Conservation (phyloP, 2,329 filamentous ascomycete species). For the Myriosclerotinia duriaeana region DNA sequence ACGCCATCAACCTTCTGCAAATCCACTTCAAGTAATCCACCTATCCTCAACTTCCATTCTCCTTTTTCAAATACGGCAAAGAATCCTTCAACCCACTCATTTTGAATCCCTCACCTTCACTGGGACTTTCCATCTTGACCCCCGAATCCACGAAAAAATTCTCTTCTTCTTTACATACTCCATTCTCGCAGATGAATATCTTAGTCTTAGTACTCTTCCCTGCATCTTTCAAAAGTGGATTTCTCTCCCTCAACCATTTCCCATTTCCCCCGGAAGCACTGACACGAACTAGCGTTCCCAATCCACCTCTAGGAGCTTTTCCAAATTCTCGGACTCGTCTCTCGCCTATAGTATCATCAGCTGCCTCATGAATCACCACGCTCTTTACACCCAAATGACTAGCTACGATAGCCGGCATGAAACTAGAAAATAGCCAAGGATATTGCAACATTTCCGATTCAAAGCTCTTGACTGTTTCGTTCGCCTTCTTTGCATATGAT, state of each 20-base stretch:
- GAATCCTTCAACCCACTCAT: slow-evolving; percentile 7
- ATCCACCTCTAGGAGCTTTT: slow-evolving; percentile 36
- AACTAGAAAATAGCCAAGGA: slow-evolving; percentile 83
- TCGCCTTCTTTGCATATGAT: slow-evolving; percentile 62
- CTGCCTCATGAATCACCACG: slow-evolving; percentile 48
- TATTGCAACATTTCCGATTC: slow-evolving; percentile 90
- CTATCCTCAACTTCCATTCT: background rate
- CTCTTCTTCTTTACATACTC: slow-evolving; percentile 46
- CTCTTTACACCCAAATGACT: slow-evolving; percentile 65
- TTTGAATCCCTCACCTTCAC: background rate
- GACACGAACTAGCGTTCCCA: slow-evolving; percentile 34
- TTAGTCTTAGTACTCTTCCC: slow-evolving; percentile 43
- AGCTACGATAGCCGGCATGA: slow-evolving; percentile 74
- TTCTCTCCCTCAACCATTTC: slow-evolving; percentile 52
- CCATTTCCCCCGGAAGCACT: slow-evolving; percentile 29
- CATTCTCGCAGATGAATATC: slow-evolving; percentile 49
- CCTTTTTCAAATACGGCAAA: background rate
- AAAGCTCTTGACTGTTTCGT: slow-evolving; percentile 78
- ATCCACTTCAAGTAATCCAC: background rate
- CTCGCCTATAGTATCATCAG: slow-evolving; percentile 22
- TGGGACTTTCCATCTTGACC: background rate
- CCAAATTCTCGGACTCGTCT: slow-evolving; percentile 41
- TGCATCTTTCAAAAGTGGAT: slow-evolving; percentile 43
- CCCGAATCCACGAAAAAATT: slow-evolving; percentile 17
- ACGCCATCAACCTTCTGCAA: background rate